These are phyloP conservation scores for Diutina pseudorugosa DNA, from an alignment of 1,139 yeast genomes.

Conservation along the genomic window DNA sequence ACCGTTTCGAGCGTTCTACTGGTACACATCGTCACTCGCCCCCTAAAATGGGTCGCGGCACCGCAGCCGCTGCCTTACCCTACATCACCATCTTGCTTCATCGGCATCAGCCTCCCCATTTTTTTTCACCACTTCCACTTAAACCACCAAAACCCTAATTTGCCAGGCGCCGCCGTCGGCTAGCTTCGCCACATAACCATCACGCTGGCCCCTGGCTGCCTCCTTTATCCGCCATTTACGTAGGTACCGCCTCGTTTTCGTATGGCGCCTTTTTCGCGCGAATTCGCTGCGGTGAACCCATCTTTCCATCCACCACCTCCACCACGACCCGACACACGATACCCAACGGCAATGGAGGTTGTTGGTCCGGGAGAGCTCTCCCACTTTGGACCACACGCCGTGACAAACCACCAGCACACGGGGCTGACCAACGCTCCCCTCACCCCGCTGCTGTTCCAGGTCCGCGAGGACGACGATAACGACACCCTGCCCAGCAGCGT, in stretches of 20 bases:
- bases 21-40: background rate
- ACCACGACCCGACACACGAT: background rate
- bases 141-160: too few relatives aligned
- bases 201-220: background rate
- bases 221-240: background rate
- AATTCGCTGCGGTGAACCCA: background rate
- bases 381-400: background rate
- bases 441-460: constrained; percentile 3
- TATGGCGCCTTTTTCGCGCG: background rate
- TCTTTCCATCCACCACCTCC: background rate
- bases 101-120: too few relatives aligned
- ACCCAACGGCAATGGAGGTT: background rate
- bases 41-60: background rate
- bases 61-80: too few relatives aligned
- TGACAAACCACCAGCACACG: background rate
- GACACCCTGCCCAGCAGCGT: constrained; percentile 2
- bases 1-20: background rate
- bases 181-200: background rate
- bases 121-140: too few relatives aligned
- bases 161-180: too few relatives aligned
- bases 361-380: background rate
- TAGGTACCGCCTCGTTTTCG: background rate
- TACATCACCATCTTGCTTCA: too few relatives aligned
- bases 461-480: constrained; percentile 1
- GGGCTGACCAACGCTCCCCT: background rate